These are phyloP conservation scores for Eudorina sp. DNA, from an alignment of 139 green algal species.

Conservation along the genomic window DNA sequence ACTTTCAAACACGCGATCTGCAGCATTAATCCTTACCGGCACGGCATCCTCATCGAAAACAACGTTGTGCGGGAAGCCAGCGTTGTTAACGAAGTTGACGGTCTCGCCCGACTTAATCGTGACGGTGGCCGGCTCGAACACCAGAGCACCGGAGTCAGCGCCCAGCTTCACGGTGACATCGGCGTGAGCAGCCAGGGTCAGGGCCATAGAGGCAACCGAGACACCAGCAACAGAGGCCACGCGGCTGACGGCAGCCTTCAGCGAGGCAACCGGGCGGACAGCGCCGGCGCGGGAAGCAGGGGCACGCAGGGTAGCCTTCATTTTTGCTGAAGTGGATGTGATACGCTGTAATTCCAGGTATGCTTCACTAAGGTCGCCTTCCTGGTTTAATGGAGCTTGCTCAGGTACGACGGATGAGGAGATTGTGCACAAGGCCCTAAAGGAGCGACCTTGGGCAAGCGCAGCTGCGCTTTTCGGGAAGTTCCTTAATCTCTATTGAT, in stretches of 20 bases:
- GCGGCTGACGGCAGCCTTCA: constrained; percentile 53
- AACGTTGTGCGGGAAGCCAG: constrained; percentile 88
- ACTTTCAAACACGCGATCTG: too few relatives aligned
- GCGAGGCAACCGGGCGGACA: constrained; percentile 41
- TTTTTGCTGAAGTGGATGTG: not conserved
- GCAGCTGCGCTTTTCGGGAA: too few relatives aligned
- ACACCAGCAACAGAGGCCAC: constrained; percentile 73
- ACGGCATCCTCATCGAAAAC: constrained; percentile 96
- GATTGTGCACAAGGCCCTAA: not conserved
- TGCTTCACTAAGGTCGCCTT: not conserved
- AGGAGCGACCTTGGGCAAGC: too few relatives aligned
- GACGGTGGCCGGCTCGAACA: constrained; percentile 77
- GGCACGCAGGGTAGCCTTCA: constrained; percentile 39
- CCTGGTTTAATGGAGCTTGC: not conserved
- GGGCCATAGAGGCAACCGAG: constrained; percentile 74
- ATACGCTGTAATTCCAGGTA: constrained; percentile 38
- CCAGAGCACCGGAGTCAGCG: constrained; percentile 80
- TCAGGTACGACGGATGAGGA: constrained; percentile 28
- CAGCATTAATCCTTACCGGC: constrained; percentile 72
- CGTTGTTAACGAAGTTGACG: constrained; percentile 90
- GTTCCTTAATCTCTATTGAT: too few relatives aligned
- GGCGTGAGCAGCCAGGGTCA: constrained; percentile 81
- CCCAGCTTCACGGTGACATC: constrained; percentile 87
- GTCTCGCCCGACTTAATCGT: constrained; percentile 87
- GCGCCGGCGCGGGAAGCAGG: constrained; percentile 19